Percentiles rank a stretch among this genome's conserved stretches.
Conservation (phyloP, 768 basidiomycete genomes). For the Lenzites betulinus region DNA sequence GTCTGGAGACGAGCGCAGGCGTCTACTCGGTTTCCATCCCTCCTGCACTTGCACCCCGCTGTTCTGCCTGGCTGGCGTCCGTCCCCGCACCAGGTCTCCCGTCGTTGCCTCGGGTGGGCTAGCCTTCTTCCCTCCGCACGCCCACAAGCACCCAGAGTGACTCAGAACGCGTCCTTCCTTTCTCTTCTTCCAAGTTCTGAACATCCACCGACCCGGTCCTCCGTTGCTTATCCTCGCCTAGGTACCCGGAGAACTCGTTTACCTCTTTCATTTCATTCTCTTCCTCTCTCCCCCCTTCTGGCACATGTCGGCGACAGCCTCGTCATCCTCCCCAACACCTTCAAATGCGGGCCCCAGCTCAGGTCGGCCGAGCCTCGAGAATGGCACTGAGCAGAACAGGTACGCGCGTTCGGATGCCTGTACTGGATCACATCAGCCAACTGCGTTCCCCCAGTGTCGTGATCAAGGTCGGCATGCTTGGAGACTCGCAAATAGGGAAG, state of each 20-base stretch:
- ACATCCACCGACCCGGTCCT: slow-evolving; percentile 20
- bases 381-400: slow-evolving; percentile 34
- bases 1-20: not conserved
- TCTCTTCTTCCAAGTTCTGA: slow-evolving; percentile 20
- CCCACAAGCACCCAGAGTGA: slow-evolving; percentile 22
- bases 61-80: slow-evolving; percentile 31
- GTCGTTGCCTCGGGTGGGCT: slow-evolving; percentile 16
- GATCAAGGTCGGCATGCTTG: slow-evolving; percentile 99
- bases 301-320: slow-evolving; percentile 31
- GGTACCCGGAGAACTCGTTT: slow-evolving; percentile 22
- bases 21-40: slow-evolving; percentile 17
- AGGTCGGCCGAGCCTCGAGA: slow-evolving; percentile 24
- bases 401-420: slow-evolving; percentile 1
- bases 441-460: slow-evolving; percentile 62
- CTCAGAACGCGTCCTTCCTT: slow-evolving; percentile 34
- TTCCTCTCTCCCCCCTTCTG: slow-evolving; percentile 8
- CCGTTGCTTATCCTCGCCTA: slow-evolving; percentile 19
- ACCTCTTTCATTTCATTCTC: slow-evolving; percentile 10
- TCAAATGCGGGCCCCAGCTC: slow-evolving; percentile 28
- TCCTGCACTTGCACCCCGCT: slow-evolving; percentile 24
- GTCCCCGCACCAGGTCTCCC: slow-evolving; percentile 21
- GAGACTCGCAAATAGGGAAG: slow-evolving; percentile 99
- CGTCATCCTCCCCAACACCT: slow-evolving; percentile 29
- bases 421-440: not conserved
- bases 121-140: slow-evolving; percentile 2